Evolutionary conservation across 2,329 filamentous ascomycete species (phyloP).

Genomic region (Ascochyta lentis): DNA sequence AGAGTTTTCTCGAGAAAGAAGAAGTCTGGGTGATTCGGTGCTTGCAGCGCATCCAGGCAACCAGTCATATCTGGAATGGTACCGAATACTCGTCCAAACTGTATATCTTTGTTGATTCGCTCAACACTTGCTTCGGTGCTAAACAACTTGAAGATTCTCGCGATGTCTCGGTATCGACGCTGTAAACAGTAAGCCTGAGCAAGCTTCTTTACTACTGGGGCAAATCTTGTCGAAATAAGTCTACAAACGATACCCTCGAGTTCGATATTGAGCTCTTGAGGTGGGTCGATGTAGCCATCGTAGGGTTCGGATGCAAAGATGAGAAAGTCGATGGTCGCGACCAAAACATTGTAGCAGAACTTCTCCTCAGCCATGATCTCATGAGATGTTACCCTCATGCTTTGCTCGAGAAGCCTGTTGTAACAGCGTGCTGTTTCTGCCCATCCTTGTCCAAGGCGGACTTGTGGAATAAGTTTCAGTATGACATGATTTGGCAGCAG

Average conservation of each 20-base stretch:
- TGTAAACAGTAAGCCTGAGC: neutral
- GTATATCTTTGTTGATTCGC: neutral
- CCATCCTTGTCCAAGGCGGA: neutral
- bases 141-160: neutral
- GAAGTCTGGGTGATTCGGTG: neutral
- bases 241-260: neutral
- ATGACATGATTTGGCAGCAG: constrained; percentile 5
- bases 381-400: neutral
- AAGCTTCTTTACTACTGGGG: neutral
- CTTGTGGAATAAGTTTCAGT: neutral
- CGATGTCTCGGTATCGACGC: neutral
- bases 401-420: neutral
- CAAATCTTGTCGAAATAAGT: neutral
- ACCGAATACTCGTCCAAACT: neutral
- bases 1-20: neutral
- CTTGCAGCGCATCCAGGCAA: too few relatives aligned
- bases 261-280: neutral
- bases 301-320: neutral
- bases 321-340: neutral
- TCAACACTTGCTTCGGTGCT: neutral
- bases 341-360: neutral
- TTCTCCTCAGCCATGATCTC: neutral
- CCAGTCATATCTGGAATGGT: too few relatives aligned
- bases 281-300: neutral
- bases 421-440: neutral